Conservation (phyloP, 441 rosid genomes). For the Sinapis alba region DNA sequence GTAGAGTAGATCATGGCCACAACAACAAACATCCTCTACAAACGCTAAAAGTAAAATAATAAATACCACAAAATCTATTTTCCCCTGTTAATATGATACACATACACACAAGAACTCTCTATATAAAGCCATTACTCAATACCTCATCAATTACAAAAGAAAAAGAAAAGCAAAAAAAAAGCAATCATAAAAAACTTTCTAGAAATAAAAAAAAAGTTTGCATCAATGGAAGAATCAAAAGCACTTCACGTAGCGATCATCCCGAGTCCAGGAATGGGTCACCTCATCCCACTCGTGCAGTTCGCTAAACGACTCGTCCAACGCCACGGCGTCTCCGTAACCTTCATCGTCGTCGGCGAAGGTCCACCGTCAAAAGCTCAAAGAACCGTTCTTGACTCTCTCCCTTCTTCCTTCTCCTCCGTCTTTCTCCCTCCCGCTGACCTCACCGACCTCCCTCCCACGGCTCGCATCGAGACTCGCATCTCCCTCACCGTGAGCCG, state of each 20-base stretch:
- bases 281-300: conserved; percentile 40
- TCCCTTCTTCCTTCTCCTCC: conserved; percentile 47
- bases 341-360: conserved; percentile 48
- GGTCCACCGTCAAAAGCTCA: conserved; percentile 48
- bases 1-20: neutral
- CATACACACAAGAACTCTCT: conserved; percentile 25
- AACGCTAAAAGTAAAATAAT: conserved; percentile 1
- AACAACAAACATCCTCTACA: neutral
- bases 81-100: neutral
- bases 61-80: neutral
- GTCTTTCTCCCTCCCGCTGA: conserved; percentile 52
- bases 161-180: neutral
- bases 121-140: conserved; percentile 32
- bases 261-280: conserved; percentile 58
- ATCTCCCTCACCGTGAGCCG: conserved; percentile 47
- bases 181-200: conserved; percentile 7
- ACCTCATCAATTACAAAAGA: conserved; percentile 9
- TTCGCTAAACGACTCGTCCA: conserved; percentile 41
- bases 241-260: conserved; percentile 47
- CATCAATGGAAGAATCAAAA: conserved; percentile 40
- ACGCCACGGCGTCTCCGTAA: conserved; percentile 45
- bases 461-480: conserved; percentile 41
- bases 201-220: neutral
- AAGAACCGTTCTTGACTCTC: conserved; percentile 43
- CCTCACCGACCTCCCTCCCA: conserved; percentile 45